phyloP scores from a whole-genome alignment of 2,329 filamentous ascomycete genomes.

The Claviceps pazoutovae region DNA sequence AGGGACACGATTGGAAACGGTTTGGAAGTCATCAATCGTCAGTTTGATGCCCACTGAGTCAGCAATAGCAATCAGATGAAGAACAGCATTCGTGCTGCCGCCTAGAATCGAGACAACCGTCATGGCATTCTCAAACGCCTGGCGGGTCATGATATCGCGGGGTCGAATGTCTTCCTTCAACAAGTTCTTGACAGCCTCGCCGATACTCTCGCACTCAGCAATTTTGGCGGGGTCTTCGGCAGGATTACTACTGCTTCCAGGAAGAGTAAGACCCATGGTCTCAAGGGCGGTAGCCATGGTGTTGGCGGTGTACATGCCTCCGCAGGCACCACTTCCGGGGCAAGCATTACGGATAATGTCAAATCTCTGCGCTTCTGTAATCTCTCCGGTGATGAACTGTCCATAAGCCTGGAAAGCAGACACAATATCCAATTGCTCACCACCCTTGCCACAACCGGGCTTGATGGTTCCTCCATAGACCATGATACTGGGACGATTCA shows the following conservation, averaged over 20 bases:
- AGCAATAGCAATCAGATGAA: conserved; percentile 74
- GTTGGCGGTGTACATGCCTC: conserved; percentile 88
- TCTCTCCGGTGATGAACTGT: conserved; percentile 82
- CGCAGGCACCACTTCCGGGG: conserved; percentile 50
- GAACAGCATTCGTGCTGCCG: conserved; percentile 73
- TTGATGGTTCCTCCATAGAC: conserved; percentile 93
- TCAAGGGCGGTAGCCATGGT: conserved; percentile 88
- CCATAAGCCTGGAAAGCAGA: conserved; percentile 97
- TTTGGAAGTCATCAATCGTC: conserved; percentile 76
- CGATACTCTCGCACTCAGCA: conserved; percentile 58
- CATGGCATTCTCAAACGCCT: conserved; percentile 79
- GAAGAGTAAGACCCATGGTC: conserved; percentile 78
- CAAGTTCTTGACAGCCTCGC: conserved; percentile 59
- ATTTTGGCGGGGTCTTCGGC: conserved; percentile 60
- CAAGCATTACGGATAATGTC: conserved; percentile 92
- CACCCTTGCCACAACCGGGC: conserved; percentile 68
- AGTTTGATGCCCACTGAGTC: conserved; percentile 70
- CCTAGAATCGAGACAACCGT: conserved; percentile 69
- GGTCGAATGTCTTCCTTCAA: conserved; percentile 66
- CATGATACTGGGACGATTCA: conserved; percentile 93
- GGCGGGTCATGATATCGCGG: conserved; percentile 62
- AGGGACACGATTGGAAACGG: conserved; percentile 63
- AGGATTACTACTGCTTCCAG: conserved; percentile 67
- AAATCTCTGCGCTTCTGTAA: conserved; percentile 79
- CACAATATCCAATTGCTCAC: conserved; percentile 78